A percentile compares a stretch with the other conserved stretches of the same genome.
These are phyloP conservation scores for Avena sativa DNA, from an alignment of 176 grass and related monocot species.

Conservation along the genomic window DNA sequence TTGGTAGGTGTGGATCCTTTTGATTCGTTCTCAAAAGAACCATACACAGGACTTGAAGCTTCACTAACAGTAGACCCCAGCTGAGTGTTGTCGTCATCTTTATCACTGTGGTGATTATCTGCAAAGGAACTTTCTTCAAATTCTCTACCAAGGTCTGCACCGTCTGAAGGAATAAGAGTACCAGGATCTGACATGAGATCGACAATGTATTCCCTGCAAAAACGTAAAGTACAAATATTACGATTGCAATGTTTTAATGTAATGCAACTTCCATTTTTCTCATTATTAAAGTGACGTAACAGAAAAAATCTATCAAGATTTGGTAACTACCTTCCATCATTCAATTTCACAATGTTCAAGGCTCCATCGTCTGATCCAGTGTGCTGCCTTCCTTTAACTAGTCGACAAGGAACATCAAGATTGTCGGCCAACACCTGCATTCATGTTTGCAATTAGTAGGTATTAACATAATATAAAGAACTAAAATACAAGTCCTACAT, in stretches of 20 bases:
- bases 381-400: slow-evolving; percentile 91
- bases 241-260: slow-evolving; percentile 19
- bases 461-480: slow-evolving; percentile 29
- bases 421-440: slow-evolving; percentile 89
- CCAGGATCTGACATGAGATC: slow-evolving; percentile 97
- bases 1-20: slow-evolving; percentile 49
- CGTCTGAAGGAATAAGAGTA: slow-evolving; percentile 91
- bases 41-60: slow-evolving; percentile 59
- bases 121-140: slow-evolving; percentile 57
- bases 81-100: slow-evolving; percentile 52
- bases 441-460: slow-evolving; percentile 34
- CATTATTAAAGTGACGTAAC: not conserved
- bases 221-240: not conserved
- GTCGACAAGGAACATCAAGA: slow-evolving; percentile 77
- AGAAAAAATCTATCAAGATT: slow-evolving; percentile 3
- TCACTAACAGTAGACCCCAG: slow-evolving; percentile 52
- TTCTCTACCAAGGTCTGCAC: slow-evolving; percentile 63
- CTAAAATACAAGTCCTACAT: slow-evolving; percentile 11
- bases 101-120: slow-evolving; percentile 51
- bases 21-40: slow-evolving; percentile 44
- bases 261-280: slow-evolving; percentile 20
- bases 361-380: slow-evolving; percentile 96
- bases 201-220: slow-evolving; percentile 94
- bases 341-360: slow-evolving; percentile 92
- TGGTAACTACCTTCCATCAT: slow-evolving; percentile 86